Conservation (phyloP, 345 rosid species). For the Erysimum cheiranthoides region DNA sequence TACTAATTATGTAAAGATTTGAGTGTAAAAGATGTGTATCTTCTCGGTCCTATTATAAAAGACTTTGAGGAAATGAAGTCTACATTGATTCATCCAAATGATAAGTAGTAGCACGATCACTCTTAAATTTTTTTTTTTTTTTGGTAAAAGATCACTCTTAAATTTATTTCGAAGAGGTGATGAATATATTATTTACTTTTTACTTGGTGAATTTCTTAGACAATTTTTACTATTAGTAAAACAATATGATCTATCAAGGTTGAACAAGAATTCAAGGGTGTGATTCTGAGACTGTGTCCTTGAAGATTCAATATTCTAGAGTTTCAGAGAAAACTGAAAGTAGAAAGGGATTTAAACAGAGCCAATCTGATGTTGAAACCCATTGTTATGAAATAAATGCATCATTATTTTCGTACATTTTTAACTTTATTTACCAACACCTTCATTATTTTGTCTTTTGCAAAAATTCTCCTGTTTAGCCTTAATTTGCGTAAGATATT, state of each 20-base stretch:
- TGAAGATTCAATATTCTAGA: conserved; percentile 26
- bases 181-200: too few species aligned
- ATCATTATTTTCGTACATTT: conserved; percentile 29
- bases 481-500: conserved; percentile 27
- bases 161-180: too few species aligned
- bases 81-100: too few species aligned
- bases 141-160: too few species aligned
- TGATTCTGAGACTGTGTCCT: conserved; percentile 33
- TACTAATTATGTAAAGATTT: neutral
- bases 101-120: too few species aligned
- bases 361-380: conserved; percentile 28
- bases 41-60: neutral
- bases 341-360: conserved; percentile 25
- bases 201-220: too few species aligned
- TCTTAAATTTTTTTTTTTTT: too few species aligned
- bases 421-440: conserved; percentile 40
- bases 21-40: neutral
- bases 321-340: conserved; percentile 33
- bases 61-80: too few species aligned
- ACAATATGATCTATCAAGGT: conserved; percentile 13
- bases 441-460: conserved; percentile 14
- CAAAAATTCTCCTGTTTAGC: neutral
- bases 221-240: neutral
- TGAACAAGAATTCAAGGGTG: conserved; percentile 10
- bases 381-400: conserved; percentile 27